Percentiles rank a stretch among this genome's conserved stretches.
Evolutionary conservation across 345 rosid genomes (phyloP).

Genomic region (Lenwebbia sp.): DNA sequence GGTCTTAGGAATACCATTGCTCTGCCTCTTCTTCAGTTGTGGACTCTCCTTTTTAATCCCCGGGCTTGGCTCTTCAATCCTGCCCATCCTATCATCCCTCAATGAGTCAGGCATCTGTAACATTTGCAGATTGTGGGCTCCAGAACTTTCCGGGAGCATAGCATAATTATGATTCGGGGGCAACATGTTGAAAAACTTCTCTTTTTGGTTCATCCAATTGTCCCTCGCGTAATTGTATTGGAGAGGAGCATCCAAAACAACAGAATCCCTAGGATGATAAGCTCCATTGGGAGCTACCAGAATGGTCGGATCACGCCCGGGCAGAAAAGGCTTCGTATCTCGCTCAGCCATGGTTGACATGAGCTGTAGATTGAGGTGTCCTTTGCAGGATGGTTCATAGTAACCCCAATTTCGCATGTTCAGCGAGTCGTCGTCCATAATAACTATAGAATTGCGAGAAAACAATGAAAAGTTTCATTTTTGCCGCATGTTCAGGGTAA

Average conservation of each 20-base stretch:
- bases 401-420: slow-evolving; percentile 83
- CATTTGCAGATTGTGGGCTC: slow-evolving; percentile 52
- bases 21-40: slow-evolving; percentile 61
- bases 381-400: slow-evolving; percentile 66
- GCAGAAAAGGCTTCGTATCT: slow-evolving; percentile 54
- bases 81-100: slow-evolving; percentile 35
- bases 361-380: slow-evolving; percentile 68
- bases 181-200: slow-evolving; percentile 55
- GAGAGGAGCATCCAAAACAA: slow-evolving; percentile 38
- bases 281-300: slow-evolving; percentile 42
- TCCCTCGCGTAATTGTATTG: slow-evolving; percentile 60
- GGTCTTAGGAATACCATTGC: slow-evolving; percentile 30
- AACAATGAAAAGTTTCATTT: neutral
- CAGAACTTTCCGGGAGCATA: slow-evolving; percentile 52
- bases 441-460: slow-evolving; percentile 25
- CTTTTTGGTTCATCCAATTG: slow-evolving; percentile 62
- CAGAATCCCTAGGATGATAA: slow-evolving; percentile 47
- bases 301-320: slow-evolving; percentile 55
- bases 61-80: slow-evolving; percentile 35
- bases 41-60: slow-evolving; percentile 26
- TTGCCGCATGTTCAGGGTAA: neutral
- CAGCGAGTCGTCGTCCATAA: slow-evolving; percentile 74
- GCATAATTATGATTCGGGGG: slow-evolving; percentile 33
- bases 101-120: slow-evolving; percentile 43
- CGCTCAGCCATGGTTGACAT: slow-evolving; percentile 64